Base-by-base conservation (phyloP, 768 basidiomycete species). In the Inosperma sp. region DNA sequence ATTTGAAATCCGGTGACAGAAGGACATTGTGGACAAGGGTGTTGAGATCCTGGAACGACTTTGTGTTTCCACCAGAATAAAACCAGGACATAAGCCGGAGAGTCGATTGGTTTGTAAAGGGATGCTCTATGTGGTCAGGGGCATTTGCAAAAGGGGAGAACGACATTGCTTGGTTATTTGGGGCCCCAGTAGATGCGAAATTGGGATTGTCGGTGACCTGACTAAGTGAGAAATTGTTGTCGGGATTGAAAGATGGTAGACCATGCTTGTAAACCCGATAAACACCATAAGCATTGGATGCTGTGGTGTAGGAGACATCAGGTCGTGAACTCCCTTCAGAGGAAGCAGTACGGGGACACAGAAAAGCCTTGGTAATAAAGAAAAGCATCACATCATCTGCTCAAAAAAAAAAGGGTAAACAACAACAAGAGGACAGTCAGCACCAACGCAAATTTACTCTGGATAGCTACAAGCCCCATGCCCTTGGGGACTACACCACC, bases 241-340 rank as follows among this genome's bases (percentile, higher is more conserved):
- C 44, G 4, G 44, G 44, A 13, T 31, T 45, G n/a, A 30, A 45
- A 12, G 43, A 31, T 31, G 22, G 43, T 19, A 22, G 17, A 10
- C 44, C 30, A 33, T 45, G 7, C 7, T 45, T 31, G 19, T 21
- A 45, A 21, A 45, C 19, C 16, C 21, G 30, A 22, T 45, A 45
- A 21, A 45, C 30, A 33, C 44, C 30, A 45, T 21, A 45, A 7
- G 27, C 30, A 17, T 45, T 45, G 9, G 44, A 7, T 17, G 43
- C 29, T 1, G 29, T 44, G 2, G 17, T 44, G 21, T 44, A 44
- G 29, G n/a, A n/a, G n/a, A n/a, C n/a, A n/a, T n/a, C n/a, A n/a
- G n/a, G n/a, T n/a, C 40, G 1, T 69, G 68, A 74, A 9, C 59
- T 73, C 1, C 64, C 66, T 0, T 17, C 19, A 0, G 72, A 75